Evolutionary conservation across 1,284 basidiomycete species (phyloP).

Genomic region (Ganoderma lingzhi): DNA sequence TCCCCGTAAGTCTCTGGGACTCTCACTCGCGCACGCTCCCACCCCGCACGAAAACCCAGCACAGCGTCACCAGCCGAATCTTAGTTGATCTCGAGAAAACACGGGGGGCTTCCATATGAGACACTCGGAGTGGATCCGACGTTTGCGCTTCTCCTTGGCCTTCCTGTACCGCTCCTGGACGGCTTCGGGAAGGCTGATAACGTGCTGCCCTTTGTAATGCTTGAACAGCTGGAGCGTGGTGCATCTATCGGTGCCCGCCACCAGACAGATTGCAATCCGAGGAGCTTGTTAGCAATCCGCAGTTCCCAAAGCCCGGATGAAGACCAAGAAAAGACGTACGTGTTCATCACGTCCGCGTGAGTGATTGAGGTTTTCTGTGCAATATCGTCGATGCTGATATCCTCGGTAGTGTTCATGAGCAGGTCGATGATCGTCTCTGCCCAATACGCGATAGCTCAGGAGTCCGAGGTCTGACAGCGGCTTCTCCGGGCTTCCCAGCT

Average conservation of each 20-base stretch:
- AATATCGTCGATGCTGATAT: conserved; percentile 96
- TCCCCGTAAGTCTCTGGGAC: conserved; percentile 26
- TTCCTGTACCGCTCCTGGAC: conserved; percentile 93
- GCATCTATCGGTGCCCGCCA: conserved; percentile 61
- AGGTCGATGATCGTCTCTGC: conserved; percentile 96
- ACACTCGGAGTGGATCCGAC: conserved; percentile 82
- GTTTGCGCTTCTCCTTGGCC: conserved; percentile 80
- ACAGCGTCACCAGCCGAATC: conserved; percentile 79
- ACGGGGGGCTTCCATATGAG: conserved; percentile 95
- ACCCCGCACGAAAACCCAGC: conserved; percentile 13
- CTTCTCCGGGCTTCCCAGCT: conserved; percentile 97
- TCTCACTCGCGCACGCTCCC: conserved; percentile 17
- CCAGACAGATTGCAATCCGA: conserved; percentile 15
- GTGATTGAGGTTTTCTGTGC: conserved; percentile 97
- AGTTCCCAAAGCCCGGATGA: conserved; percentile 15
- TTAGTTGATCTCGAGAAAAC: conserved; percentile 89
- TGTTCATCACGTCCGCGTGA: conserved; percentile 97
- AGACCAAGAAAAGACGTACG: conserved; percentile 64
- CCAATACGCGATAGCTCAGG: conserved; percentile 97
- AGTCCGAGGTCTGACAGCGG: conserved; percentile 95
- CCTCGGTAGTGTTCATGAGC: conserved; percentile 76
- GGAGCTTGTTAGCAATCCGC: conserved; percentile 29
- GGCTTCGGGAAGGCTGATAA: conserved; percentile 91
- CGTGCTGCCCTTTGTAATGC: conserved; percentile 95
- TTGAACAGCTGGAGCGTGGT: conserved; percentile 96